These are phyloP conservation scores for Sorghum bicolor DNA, from an alignment of 176 grass and related monocot species.

Conservation along the genomic window DNA sequence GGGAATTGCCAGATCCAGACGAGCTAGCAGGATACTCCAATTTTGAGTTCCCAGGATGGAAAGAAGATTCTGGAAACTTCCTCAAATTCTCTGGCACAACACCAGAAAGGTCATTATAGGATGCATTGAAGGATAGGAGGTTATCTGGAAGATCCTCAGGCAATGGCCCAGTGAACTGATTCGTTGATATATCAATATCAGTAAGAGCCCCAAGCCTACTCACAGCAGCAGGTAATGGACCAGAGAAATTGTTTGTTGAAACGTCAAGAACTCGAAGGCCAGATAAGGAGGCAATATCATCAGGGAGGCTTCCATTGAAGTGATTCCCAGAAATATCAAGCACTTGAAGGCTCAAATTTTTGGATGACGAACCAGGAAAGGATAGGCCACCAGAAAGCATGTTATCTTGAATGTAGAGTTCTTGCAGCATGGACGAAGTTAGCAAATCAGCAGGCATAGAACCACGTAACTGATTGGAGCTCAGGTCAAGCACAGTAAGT, in stretches of 20 bases:
- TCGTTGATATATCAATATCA: conserved; percentile 71
- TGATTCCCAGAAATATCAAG: conserved; percentile 83
- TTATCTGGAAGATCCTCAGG: conserved; percentile 65
- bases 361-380: conserved; percentile 52
- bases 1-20: conserved; percentile 44
- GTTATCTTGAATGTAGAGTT: conserved; percentile 75
- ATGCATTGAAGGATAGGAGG: conserved; percentile 73
- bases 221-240: conserved; percentile 55
- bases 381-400: conserved; percentile 57
- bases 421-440: conserved; percentile 73
- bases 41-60: conserved; percentile 95
- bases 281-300: conserved; percentile 64
- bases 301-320: conserved; percentile 82
- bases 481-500: conserved; percentile 81
- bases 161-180: conserved; percentile 73
- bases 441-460: conserved; percentile 60
- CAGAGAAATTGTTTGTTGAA: conserved; percentile 87
- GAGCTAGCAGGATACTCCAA: conserved; percentile 65
- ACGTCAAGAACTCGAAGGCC: conserved; percentile 71
- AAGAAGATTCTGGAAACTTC: conserved; percentile 94
- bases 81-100: conserved; percentile 81
- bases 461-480: conserved; percentile 75
- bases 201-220: conserved; percentile 67
- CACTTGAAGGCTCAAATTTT: conserved; percentile 63
- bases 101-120: conserved; percentile 94